These are phyloP conservation scores for Graphium sp. DNA, from an alignment of 2,329 filamentous ascomycete genomes.

Conservation along the genomic window DNA sequence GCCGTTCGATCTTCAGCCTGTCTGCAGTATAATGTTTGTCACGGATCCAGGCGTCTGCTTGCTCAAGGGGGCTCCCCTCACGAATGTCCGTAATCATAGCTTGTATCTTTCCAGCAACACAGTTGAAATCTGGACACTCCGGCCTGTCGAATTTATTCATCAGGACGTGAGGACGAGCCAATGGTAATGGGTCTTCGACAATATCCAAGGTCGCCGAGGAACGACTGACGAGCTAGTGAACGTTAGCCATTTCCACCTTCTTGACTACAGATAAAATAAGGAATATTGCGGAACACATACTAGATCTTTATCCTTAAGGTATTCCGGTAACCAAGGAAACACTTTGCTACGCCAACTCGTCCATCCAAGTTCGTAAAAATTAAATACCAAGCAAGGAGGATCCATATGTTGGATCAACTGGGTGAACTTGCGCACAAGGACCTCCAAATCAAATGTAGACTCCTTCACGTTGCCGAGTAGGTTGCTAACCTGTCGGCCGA, in stretches of 20 bases:
- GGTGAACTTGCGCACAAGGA: constrained; percentile 9
- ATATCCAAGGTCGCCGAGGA: constrained; percentile 10
- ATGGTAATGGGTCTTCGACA: constrained; percentile 8
- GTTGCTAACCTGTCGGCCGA: constrained; percentile 5
- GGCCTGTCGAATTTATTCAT: constrained; percentile 12
- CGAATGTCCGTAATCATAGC: constrained; percentile 7
- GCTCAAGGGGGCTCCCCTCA: constrained; percentile 4
- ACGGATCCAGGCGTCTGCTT: constrained; percentile 10
- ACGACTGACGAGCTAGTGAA: constrained; percentile 9
- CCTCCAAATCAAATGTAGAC: constrained; percentile 7
- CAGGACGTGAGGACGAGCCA: constrained; percentile 9
- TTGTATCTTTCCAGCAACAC: constrained; percentile 8
- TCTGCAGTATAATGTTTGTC: constrained; percentile 9
- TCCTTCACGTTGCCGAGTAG: constrained; percentile 8
- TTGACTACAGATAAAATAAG: too few species aligned
- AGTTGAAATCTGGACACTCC: constrained; percentile 6
- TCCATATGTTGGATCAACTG: constrained; percentile 4
- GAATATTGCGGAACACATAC: too few species aligned
- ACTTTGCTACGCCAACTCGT: constrained; percentile 8
- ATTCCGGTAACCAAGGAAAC: constrained; percentile 7
- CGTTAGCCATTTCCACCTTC: background rate
- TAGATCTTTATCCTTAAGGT: constrained; percentile 6
- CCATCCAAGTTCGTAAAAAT: constrained; percentile 9
- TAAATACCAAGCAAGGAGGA: constrained; percentile 5
- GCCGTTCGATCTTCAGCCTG: constrained; percentile 14